Evolutionary conservation across 2,329 filamentous ascomycete species (phyloP), one percentile per base, ranked within the genome.

Genomic region (Pseudogymnoascus destructans): DNA sequence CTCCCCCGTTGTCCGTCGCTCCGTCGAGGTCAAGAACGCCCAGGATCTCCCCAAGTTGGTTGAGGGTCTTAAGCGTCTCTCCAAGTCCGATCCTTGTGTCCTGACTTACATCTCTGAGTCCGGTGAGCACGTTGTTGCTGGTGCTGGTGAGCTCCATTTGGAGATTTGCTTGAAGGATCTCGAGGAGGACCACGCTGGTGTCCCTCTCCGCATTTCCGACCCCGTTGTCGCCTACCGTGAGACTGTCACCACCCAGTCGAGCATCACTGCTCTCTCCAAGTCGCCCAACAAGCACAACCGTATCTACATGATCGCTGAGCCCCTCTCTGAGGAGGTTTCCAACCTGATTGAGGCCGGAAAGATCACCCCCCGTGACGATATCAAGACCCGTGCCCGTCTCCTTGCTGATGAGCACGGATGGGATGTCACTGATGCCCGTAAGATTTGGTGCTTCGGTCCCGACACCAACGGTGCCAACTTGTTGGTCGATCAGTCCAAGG

Each of bases 261-360:
- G 85, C 82, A 97, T 97, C 71, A 95, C 89, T 71, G 93, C 93
- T 67, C 82, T 98, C 71, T 97, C 93, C 77, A 98, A 98, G 83
- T 98, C 93, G 55, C 93, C 93, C 79, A 98, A 98, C 88, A 98
- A 98, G 89, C 93, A 98, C 87, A 98, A 98, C 84, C 92, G 93
- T 90, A 82, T 98, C 62, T 98, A 97, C 82, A 85, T 98, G 78
- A 83, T 82, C 75, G 93, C 93, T 65, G 79, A 90, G 77, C 93
- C 93, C 69, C 81, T 98, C 59, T 83, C 83, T 49, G 93, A 98
- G 82, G 93, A 97, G 69, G 86, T 98, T 62, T 81, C 88, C 69
- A 82, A 84, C 71, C 88, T 87, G 71, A 98, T 98, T 66, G 93
- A 98, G 80, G 66, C 72, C 59, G 93, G 93, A 79, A 93, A 90